Evolutionary conservation across 148 eudicot species (phyloP).

Genomic region (Vaccinium myrtillus): DNA sequence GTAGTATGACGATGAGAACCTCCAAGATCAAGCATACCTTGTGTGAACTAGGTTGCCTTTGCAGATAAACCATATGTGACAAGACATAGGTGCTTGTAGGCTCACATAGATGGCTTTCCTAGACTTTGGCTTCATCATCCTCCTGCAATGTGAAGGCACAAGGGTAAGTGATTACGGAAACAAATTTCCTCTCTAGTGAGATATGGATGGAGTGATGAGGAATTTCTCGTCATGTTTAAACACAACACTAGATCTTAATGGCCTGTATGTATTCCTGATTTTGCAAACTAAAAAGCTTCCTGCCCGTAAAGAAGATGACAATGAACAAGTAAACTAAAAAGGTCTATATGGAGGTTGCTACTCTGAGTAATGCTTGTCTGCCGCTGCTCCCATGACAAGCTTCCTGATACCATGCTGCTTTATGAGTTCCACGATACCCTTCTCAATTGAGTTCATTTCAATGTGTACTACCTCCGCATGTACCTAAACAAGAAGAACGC

Average conservation of each 20-base stretch:
- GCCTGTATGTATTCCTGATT: too few species aligned
- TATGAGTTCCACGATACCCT: slow-evolving; percentile 76
- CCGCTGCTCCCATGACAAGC: slow-evolving; percentile 94
- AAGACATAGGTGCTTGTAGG: slow-evolving; percentile 58
- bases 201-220: neutral
- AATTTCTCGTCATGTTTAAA: neutral
- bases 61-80: slow-evolving; percentile 81
- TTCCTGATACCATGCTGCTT: slow-evolving; percentile 47
- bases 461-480: slow-evolving; percentile 43
- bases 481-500: slow-evolving; percentile 30
- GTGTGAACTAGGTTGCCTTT: slow-evolving; percentile 61
- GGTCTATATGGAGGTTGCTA: slow-evolving; percentile 11
- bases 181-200: too few species aligned
- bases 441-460: slow-evolving; percentile 59
- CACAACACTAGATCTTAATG: too few species aligned
- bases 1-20: neutral
- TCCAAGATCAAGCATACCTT: slow-evolving; percentile 41
- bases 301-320: neutral
- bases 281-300: neutral
- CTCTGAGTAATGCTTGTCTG: slow-evolving; percentile 58
- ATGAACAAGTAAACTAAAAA: neutral
- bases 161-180: too few species aligned
- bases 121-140: too few species aligned
- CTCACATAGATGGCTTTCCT: slow-evolving; percentile 36
- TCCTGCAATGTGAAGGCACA: too few species aligned